A percentile compares a stretch with the other conserved stretches of the same genome.
Conservation (phyloP, 225 moss, liverwort and hornwort genomes). For the Antitrichia curtipendula region DNA sequence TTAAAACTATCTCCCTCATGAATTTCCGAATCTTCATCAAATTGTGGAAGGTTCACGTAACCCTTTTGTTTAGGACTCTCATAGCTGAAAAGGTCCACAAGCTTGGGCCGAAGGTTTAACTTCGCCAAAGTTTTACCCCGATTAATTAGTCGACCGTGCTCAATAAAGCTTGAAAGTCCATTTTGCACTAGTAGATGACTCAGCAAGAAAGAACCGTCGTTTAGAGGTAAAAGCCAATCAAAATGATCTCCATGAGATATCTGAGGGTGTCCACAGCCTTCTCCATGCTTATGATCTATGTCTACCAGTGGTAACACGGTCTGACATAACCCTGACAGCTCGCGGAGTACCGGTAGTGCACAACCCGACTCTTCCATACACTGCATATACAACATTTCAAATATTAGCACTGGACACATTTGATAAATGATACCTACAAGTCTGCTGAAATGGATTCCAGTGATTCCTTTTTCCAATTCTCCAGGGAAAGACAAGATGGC, state of each 20-base stretch:
- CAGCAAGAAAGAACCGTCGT: constrained; percentile 75
- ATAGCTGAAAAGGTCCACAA: constrained; percentile 68
- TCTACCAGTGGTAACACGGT: constrained; percentile 28
- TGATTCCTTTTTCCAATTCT: neutral
- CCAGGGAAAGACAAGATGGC: constrained; percentile 43
- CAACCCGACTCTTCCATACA: constrained; percentile 85
- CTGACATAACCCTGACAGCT: constrained; percentile 51
- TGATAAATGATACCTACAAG: neutral
- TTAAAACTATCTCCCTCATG: neutral
- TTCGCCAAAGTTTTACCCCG: constrained; percentile 76
- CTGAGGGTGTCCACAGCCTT: constrained; percentile 80
- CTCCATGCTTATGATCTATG: constrained; percentile 66
- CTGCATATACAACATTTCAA: constrained; percentile 24
- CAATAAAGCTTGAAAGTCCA: constrained; percentile 56
- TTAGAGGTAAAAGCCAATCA: constrained; percentile 79
- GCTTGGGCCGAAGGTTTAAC: constrained; percentile 47
- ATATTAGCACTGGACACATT: neutral
- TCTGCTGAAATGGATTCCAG: neutral
- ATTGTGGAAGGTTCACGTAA: constrained; percentile 36
- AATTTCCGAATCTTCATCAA: constrained; percentile 15
- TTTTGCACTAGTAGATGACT: constrained; percentile 60
- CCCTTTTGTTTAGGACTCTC: constrained; percentile 61
- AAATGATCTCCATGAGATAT: constrained; percentile 85
- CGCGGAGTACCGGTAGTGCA: constrained; percentile 63
- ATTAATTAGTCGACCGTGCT: constrained; percentile 83